Base-by-base conservation (phyloP, 345 rosid genomes). In the Moricandia arvensis region DNA sequence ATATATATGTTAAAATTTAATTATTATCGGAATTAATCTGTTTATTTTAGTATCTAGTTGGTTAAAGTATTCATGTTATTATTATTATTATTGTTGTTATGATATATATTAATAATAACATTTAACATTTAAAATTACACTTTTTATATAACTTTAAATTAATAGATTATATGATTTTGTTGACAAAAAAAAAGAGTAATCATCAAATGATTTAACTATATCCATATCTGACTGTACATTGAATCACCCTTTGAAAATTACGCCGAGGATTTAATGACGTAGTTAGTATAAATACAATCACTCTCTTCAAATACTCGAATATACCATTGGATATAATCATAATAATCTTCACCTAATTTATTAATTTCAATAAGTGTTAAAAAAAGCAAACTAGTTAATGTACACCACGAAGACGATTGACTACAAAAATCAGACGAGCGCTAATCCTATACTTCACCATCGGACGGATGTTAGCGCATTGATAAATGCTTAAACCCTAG, bases 401-500 rank as follows among this genome's bases (percentile, higher is more conserved):
- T 45, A 45, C 47, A 41, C 53, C 17, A 45, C 53, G 7, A 13
- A 45, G 53, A 45, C 31, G 12, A 75, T 75, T 34, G 73, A 67
- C 41, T 68, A 58, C 15, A 8, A 45, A 37, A 30, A 21, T 13
- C 15, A 21, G 15, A 47, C 6, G 34, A 33, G 61, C 8, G 16
- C 0, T 59, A 63, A 63, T 70, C 69, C 18, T 49, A 62, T 55
- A 29, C 69, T 8, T 21, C 9, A 10, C 27, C 6, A 76, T 77
- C 77, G 10, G 61, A 77, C 73, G 81, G 73, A 13, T 18, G 27
- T 1, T 3, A 5, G 8, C 21, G 8, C 54, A n/a, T n/a, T 5
- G 7, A 63, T 4, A 59, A 4, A 27, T 13, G 64, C 21, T 53
- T 9, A 71, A 5, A 61, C 73, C 77, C 64, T 72, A 78, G 26